These are phyloP conservation scores for Sclerotinia spermophila DNA, from an alignment of 2,329 filamentous ascomycete genomes.

Conservation along the genomic window DNA sequence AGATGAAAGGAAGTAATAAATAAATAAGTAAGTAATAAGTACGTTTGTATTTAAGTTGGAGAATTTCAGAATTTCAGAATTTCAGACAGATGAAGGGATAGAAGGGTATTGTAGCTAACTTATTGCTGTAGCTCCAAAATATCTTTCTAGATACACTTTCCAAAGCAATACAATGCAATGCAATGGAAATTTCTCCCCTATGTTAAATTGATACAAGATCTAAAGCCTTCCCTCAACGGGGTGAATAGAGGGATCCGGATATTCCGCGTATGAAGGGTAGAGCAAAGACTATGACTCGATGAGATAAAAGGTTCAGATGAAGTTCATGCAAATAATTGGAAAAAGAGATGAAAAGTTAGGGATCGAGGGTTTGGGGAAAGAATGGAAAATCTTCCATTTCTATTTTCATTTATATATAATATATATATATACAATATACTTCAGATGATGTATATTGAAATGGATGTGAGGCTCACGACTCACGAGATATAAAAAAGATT, in stretches of 20 bases:
- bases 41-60: background rate
- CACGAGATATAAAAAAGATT: background rate
- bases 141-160: background rate
- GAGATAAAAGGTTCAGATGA: slow-evolving; percentile 14
- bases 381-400: background rate
- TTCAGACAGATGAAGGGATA: too few species aligned
- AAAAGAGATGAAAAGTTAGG: background rate
- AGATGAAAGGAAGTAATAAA: too few species aligned
- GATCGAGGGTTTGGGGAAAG: background rate
- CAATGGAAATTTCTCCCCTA: background rate
- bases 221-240: background rate
- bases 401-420: background rate
- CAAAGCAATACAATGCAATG: background rate
- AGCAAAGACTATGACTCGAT: background rate
- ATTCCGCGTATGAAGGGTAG: background rate
- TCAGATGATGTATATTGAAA: background rate
- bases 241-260: background rate
- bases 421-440: too few species aligned
- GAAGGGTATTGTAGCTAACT: background rate
- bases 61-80: too few species aligned
- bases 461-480: background rate
- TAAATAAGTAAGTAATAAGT: background rate
- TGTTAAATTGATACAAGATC: background rate
- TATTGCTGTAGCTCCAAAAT: background rate
- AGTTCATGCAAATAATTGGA: slow-evolving; percentile 12